These are phyloP conservation scores for Lipomyces yamanashiensis DNA, from an alignment of 805 yeast genomes.

Conservation along the genomic window DNA sequence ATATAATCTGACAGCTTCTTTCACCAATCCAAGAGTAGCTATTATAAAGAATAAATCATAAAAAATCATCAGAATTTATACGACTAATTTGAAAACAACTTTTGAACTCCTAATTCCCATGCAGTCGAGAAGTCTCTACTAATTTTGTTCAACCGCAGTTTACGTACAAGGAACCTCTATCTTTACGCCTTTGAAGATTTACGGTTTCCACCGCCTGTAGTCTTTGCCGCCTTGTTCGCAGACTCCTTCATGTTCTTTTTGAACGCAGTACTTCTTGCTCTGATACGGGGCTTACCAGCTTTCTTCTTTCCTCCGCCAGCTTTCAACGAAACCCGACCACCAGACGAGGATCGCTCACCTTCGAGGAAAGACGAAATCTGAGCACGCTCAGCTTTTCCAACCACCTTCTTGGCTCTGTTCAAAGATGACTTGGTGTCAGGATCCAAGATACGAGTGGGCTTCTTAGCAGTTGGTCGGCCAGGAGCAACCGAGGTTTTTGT, in stretches of 20 bases:
- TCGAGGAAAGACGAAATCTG: constrained; percentile 51
- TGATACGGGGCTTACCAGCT: constrained; percentile 59
- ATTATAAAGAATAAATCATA: neutral
- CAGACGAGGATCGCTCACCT: constrained; percentile 43
- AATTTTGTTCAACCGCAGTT: neutral
- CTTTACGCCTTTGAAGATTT: neutral
- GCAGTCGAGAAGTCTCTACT: neutral
- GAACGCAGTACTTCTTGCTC: constrained; percentile 59
- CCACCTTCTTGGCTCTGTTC: constrained; percentile 76
- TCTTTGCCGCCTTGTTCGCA: neutral
- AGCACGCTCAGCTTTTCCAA: constrained; percentile 81
- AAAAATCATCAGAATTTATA: neutral
- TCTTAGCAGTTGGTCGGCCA: constrained; percentile 24
- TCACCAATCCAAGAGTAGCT: too few species aligned
- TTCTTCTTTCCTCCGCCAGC: constrained; percentile 47
- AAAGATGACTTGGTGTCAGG: constrained; percentile 74
- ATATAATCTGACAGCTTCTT: too few species aligned
- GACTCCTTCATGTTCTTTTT: constrained; percentile 46
- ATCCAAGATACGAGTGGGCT: constrained; percentile 46
- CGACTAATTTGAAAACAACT: neutral
- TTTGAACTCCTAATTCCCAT: constrained; percentile 5
- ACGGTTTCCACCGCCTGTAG: neutral
- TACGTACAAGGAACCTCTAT: neutral
- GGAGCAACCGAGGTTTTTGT: constrained; percentile 7
- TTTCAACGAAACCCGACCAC: constrained; percentile 25